Base-by-base conservation (phyloP, 768 basidiomycete genomes). In the Lactarius akahatsu region DNA sequence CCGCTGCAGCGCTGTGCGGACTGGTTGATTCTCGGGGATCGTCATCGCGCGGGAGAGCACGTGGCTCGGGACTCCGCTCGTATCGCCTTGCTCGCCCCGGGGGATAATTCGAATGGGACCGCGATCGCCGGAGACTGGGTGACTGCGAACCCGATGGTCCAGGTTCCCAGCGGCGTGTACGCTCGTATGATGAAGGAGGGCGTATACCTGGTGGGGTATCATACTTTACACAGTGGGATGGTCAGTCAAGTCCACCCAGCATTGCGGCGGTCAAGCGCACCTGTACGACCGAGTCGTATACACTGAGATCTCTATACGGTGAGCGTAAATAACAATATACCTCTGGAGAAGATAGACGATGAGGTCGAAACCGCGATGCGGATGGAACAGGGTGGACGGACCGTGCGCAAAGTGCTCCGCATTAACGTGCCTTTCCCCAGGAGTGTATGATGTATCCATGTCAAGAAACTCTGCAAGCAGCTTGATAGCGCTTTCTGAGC, bases 321-420 rank as follows among this genome's bases (percentile, higher is more conserved):
- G 94, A 96, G 59, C 95, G 84, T 23, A 96, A 81, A 74, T 91
- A 98, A 50, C 84, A 85, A 74, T 96, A 97, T 45, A 97, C 82
- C 77, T 98, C 95, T 95, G 69, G 20, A 57, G 41, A 59, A 47
- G 47, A n/a, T 43, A 9, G 56, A 23, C 38, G 26, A 26, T 47
- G 52, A 57, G 57, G 38, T 16, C 26, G 20, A 36, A 54, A 26
- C 40, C 26, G n/a, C 56, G 59, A 30, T 55, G 60, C 23, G n/a
- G n/a, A 32, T 45, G 26, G 23, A 9, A 43, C 6, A 28, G 50
- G 28, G 57, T 50, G 38, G n/a, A 76, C 83, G 71, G 71, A 92
- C 93, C 94, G 77, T 98, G 95, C 9, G 90, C 92, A 77, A 97
- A 96, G 76, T 97, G 95, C 74, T 98, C 95, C 13, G 95, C 91